phyloP scores from a whole-genome alignment of 768 basidiomycete genomes.

The Hydnomerulius pinastri region DNA sequence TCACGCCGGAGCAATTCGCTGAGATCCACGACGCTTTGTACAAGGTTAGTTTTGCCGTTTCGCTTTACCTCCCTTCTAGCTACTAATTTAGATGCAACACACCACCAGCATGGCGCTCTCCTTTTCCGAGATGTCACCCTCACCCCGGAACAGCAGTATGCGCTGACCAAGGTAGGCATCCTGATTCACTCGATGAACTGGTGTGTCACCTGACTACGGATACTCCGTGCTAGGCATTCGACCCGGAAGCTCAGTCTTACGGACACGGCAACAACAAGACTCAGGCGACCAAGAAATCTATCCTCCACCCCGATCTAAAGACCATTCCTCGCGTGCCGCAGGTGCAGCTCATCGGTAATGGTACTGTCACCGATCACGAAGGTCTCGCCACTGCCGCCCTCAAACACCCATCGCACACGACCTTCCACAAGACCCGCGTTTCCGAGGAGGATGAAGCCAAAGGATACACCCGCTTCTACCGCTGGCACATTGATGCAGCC shows the following conservation, averaged over 20 bases:
- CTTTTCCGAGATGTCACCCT: constrained; percentile 72
- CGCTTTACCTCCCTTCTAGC: neutral
- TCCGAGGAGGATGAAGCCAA: constrained; percentile 71
- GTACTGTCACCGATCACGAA: constrained; percentile 76
- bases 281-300: constrained; percentile 68
- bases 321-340: constrained; percentile 87
- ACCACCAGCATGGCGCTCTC: constrained; percentile 62
- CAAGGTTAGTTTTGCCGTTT: constrained; percentile 48
- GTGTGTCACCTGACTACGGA: constrained; percentile 6
- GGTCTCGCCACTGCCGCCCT: constrained; percentile 76
- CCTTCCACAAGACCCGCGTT: constrained; percentile 83
- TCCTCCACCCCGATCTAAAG: constrained; percentile 88
- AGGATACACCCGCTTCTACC: constrained; percentile 85
- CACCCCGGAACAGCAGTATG: constrained; percentile 82
- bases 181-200: no score
- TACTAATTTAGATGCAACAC: neutral
- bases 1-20: constrained; percentile 61
- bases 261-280: constrained; percentile 93
- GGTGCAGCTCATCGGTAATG: constrained; percentile 92
- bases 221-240: constrained; percentile 64
- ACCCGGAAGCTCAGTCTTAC: constrained; percentile 60
- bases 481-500: constrained; percentile 93
- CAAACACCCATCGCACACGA: constrained; percentile 84
- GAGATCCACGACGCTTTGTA: constrained; percentile 75
- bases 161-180: constrained; percentile 71